Evolutionary conservation across 2,329 filamentous ascomycete species (phyloP).

Genomic region (Pezicula neosporulosa): DNA sequence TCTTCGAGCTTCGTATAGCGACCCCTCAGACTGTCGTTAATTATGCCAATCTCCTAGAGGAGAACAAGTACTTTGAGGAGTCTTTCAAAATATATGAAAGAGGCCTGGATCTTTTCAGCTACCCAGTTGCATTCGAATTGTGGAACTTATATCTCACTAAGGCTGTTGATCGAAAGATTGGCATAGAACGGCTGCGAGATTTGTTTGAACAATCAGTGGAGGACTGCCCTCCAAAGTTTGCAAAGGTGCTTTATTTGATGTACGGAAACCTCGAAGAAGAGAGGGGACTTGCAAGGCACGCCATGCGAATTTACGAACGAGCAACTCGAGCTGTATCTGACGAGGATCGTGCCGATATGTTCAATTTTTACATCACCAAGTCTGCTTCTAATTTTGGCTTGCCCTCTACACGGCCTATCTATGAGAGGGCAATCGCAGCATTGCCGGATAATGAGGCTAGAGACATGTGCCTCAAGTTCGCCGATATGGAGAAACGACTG

Average conservation of each 20-base stretch:
- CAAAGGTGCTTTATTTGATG: constrained; percentile 95
- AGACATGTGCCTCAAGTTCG: constrained; percentile 98
- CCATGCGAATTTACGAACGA: constrained; percentile 98
- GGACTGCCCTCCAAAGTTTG: constrained; percentile 91
- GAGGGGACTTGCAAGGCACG: constrained; percentile 86
- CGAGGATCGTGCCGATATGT: constrained; percentile 95
- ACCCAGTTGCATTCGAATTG: constrained; percentile 95
- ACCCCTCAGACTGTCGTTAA: constrained; percentile 98
- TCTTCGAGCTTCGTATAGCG: constrained; percentile 96
- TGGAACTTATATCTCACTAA: constrained; percentile 99
- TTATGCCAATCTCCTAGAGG: constrained; percentile 92
- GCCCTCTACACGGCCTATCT: constrained; percentile 90
- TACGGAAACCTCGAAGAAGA: constrained; percentile 98
- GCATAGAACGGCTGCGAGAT: constrained; percentile 89
- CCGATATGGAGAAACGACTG: constrained; percentile 88
- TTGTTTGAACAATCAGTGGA: constrained; percentile 97
- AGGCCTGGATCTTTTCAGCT: constrained; percentile 95
- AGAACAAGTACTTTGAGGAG: constrained; percentile 93
- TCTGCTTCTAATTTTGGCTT: constrained; percentile 97
- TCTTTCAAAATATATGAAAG: constrained; percentile 98
- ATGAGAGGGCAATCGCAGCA: constrained; percentile 92
- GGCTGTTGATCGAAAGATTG: constrained; percentile 92
- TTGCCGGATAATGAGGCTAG: constrained; percentile 89
- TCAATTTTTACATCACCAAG: constrained; percentile 99
- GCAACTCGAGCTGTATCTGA: constrained; percentile 93